A percentile compares a stretch with the other conserved stretches of the same genome.
phyloP scores from a whole-genome alignment of 2,329 filamentous ascomycete genomes.

The Ophiosphaerella narmari region DNA sequence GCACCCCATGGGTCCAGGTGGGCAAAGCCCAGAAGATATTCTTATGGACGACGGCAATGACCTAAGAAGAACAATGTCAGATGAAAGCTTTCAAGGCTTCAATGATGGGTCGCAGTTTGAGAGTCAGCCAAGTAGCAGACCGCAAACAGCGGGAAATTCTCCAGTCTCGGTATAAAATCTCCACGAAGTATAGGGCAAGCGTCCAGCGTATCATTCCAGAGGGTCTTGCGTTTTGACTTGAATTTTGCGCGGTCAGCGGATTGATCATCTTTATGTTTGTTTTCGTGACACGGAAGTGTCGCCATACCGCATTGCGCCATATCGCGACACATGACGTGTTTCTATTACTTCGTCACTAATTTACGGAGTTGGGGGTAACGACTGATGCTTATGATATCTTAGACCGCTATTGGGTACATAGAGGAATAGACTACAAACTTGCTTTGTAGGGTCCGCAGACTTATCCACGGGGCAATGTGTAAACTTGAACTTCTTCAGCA shows the following conservation, averaged over 20 bases:
- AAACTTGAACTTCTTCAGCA: no score
- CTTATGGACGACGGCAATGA: constrained; percentile 34
- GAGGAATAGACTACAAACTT: constrained; percentile 3
- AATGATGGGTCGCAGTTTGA: constrained; percentile 32
- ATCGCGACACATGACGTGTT: constrained; percentile 13
- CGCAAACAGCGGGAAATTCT: constrained; percentile 25
- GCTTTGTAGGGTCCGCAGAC: not conserved
- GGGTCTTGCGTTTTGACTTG: constrained; percentile 1
- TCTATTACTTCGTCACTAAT: not conserved
- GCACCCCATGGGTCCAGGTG: constrained; percentile 8
- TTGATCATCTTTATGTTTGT: constrained; percentile 2
- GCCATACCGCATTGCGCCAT: constrained; percentile 14
- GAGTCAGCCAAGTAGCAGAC: constrained; percentile 25
- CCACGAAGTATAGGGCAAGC: not conserved
- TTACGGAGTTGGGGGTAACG: not conserved
- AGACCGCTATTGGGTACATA: constrained; percentile 4
- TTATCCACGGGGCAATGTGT: not conserved
- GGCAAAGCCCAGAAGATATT: constrained; percentile 27
- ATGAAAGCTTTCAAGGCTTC: constrained; percentile 40
- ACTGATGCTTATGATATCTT: constrained; percentile 8
- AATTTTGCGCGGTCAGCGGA: not conserved
- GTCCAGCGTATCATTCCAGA: not conserved
- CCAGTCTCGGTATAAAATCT: constrained; percentile 19
- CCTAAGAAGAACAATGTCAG: constrained; percentile 24
- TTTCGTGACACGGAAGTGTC: not conserved